Base-by-base conservation (phyloP, 2,329 filamentous ascomycete genomes). In the Penicillium sclerotiorum region DNA sequence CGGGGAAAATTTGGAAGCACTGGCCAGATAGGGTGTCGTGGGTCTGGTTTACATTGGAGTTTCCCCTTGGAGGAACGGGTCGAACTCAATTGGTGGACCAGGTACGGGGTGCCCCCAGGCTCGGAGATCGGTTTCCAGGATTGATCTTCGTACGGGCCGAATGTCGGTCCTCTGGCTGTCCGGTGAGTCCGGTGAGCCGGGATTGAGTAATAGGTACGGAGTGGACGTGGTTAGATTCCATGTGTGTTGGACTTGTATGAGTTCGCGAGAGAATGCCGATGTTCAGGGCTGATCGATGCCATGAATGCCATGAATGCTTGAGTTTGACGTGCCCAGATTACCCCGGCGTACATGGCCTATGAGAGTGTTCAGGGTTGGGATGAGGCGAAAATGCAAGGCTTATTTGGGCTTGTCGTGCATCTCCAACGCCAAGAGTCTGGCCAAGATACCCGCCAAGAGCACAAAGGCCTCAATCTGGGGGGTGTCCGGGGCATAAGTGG, bases 331-430 rank as follows among this genome's bases (percentile, higher is more conserved):
- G 23, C n/a, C n/a, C n/a, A 30, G 21, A 47, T 41, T 39, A 39
- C 36, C 15, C 45, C 37, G 20, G 45, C 36, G 27, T 25, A 6
- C 2, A 32, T 12, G 33, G 23, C 44, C 49, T 51, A 52, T 52
- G 9, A 43, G 28, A 25, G n/a, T 23, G 15, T n/a, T 4, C 15
- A 33, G 5, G 32, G 23, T 27, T 44, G 39, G 46, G 25, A 35
- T n/a, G 28, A 45, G 21, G n/a, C 22, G 27, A 49, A 30, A 15
- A 13, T 27, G 15, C 15, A 39, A 52, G 40, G 50, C 50, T 52
- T 52, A 32, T 52, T 42, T 43, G 41, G 46, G 5, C 45, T 45
- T 38, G 40, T 45, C 41, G 21, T 21, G 22, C 28, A 17, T 30
- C 32, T 9, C 50, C 18, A 37, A 28, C 1, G 41, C 50, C 50